These are phyloP conservation scores for Rhytidhysteron rufulum DNA, from an alignment of 2,329 filamentous ascomycete genomes.

Conservation along the genomic window DNA sequence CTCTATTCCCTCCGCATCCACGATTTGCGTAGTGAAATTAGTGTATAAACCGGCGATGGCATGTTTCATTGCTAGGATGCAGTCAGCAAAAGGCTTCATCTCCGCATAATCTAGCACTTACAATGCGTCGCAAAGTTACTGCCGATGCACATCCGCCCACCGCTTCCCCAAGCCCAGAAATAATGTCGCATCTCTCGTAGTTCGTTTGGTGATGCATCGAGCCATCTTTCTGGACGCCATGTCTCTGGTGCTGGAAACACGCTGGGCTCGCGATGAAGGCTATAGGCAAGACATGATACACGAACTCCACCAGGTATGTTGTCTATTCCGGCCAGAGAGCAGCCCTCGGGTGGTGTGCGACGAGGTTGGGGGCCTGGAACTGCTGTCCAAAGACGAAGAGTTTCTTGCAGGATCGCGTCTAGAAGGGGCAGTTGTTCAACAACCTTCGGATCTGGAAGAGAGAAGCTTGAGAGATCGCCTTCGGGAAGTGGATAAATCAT, in stretches of 20 bases:
- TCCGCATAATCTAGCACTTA: conserved; percentile 7
- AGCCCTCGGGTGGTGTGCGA: conserved; percentile 36
- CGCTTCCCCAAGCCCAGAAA: conserved; percentile 44
- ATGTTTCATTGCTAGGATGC: conserved; percentile 59
- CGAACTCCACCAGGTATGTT: conserved; percentile 32
- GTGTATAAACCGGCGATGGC: conserved; percentile 64
- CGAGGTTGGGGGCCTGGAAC: conserved; percentile 58
- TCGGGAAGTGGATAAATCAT: conserved; percentile 1
- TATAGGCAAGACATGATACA: conserved; percentile 36
- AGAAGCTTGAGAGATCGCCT: not conserved
- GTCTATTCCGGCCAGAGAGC: conserved; percentile 24
- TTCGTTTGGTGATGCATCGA: not conserved
- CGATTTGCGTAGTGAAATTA: conserved; percentile 40
- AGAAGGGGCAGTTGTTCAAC: conserved; percentile 49
- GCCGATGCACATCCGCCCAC: conserved; percentile 42
- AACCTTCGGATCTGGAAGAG: conserved; percentile 32
- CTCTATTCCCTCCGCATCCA: conserved; percentile 34
- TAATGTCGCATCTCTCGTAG: conserved; percentile 30
- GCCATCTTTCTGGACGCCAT: conserved; percentile 5
- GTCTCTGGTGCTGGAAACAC: conserved; percentile 4
- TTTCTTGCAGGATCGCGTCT: conserved; percentile 55
- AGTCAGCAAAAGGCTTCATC: not conserved
- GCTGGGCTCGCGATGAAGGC: conserved; percentile 35
- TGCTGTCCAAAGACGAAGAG: conserved; percentile 53
- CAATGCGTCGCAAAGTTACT: conserved; percentile 34